These are phyloP conservation scores for Neoboletus subvelutipes DNA, from an alignment of 768 basidiomycete genomes.

Conservation along the genomic window DNA sequence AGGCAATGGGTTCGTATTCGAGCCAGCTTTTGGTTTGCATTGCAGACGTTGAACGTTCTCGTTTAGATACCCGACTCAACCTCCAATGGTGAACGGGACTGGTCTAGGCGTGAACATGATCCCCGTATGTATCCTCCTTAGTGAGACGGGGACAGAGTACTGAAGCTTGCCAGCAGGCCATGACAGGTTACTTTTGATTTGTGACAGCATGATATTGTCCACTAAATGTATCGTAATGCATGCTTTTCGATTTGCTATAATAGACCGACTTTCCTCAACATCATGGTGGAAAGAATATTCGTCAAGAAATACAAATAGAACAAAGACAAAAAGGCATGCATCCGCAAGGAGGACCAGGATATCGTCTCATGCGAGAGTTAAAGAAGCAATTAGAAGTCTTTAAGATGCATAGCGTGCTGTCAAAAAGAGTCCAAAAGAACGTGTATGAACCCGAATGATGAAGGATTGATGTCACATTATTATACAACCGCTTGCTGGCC, in stretches of 20 bases:
- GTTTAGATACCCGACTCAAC: slow-evolving; percentile 59
- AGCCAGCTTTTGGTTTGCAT: not conserved
- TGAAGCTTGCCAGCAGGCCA: slow-evolving; percentile 39
- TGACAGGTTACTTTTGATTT: slow-evolving; percentile 59
- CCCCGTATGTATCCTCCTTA: slow-evolving; percentile 46
- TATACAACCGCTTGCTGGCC: slow-evolving; percentile 55
- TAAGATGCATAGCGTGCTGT: slow-evolving; percentile 18
- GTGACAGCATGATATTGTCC: not conserved
- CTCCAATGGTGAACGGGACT: slow-evolving; percentile 56
- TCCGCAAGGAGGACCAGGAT: not conserved
- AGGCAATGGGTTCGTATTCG: slow-evolving; percentile 52
- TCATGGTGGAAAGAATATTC: not conserved
- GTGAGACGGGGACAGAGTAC: not conserved
- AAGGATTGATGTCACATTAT: slow-evolving; percentile 48
- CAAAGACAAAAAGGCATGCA: not conserved
- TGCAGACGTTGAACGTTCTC: slow-evolving; percentile 6
- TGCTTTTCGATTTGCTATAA: slow-evolving; percentile 27
- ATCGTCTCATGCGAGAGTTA: not conserved
- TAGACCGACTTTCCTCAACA: slow-evolving; percentile 12
- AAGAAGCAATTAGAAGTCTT: slow-evolving; percentile 21
- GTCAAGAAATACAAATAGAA: slow-evolving; percentile 16
- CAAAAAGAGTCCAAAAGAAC: slow-evolving; percentile 4
- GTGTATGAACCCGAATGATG: not conserved
- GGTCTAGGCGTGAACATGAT: slow-evolving; percentile 49
- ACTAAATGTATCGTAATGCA: slow-evolving; percentile 28